phyloP scores from a whole-genome alignment of 768 basidiomycete species.

The Mycena crocata region DNA sequence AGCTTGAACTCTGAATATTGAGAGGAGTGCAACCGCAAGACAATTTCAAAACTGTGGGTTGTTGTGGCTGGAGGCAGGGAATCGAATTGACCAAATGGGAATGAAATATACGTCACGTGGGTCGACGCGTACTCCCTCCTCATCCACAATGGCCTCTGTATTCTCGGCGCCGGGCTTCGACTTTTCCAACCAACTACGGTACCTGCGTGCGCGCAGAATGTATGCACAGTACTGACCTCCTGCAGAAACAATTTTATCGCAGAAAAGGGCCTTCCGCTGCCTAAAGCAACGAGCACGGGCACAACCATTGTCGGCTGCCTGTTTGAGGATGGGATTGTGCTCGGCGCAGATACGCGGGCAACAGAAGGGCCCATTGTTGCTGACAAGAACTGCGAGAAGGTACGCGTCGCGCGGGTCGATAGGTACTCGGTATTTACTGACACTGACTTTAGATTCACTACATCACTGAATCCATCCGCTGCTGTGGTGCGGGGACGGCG shows the following conservation, averaged over 20 bases:
- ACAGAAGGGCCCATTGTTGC: conserved; percentile 95
- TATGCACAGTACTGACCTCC: not conserved
- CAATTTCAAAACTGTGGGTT: too few species aligned
- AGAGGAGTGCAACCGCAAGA: too few species aligned
- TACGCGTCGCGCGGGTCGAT: conserved; percentile 42
- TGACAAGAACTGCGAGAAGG: conserved; percentile 99
- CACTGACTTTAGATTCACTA: conserved; percentile 84
- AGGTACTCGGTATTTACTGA: not conserved
- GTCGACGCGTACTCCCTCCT: conserved; percentile 26
- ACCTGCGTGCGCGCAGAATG: not conserved
- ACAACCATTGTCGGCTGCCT: conserved; percentile 98
- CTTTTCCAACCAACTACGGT: conserved; percentile 84
- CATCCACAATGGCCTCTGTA: conserved; percentile 53
- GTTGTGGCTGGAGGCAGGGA: too few species aligned
- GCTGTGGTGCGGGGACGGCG: conserved; percentile 99
- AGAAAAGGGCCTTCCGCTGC: conserved; percentile 77
- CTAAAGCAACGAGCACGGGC: conserved; percentile 91
- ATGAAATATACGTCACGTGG: not conserved
- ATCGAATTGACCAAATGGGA: too few species aligned
- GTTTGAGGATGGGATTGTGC: conserved; percentile 91
- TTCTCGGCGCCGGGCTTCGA: conserved; percentile 74
- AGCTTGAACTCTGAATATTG: too few species aligned
- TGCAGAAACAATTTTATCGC: conserved; percentile 78
- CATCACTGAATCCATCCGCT: conserved; percentile 94
- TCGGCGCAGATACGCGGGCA: conserved; percentile 97